Evolutionary conservation across 2,329 filamentous ascomycete genomes (phyloP).

Genomic region (Cladosporium sp.): DNA sequence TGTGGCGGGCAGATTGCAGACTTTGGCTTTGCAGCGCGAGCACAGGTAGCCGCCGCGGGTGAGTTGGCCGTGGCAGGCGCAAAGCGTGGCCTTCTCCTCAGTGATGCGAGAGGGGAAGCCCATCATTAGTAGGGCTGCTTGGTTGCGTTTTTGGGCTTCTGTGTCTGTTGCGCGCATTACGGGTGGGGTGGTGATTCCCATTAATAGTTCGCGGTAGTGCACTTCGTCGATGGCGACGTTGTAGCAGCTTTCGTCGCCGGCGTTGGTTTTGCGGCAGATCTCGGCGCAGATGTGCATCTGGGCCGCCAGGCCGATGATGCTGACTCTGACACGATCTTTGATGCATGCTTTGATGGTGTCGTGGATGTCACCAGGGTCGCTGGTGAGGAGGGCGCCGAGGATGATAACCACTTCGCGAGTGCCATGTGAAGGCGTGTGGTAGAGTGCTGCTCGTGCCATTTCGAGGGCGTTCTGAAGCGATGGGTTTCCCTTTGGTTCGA

Average conservation of each 20-base stretch:
- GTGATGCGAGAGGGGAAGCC: conserved; percentile 87
- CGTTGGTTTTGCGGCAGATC: conserved; percentile 82
- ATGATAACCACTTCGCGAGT: conserved; percentile 90
- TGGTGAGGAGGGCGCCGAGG: conserved; percentile 83
- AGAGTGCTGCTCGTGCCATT: conserved; percentile 89
- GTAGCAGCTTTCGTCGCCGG: conserved; percentile 71
- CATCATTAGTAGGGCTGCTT: conserved; percentile 79
- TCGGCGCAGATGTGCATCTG: conserved; percentile 90
- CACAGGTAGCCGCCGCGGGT: conserved; percentile 84
- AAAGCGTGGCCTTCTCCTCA: conserved; percentile 68
- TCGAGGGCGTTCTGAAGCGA: conserved; percentile 88
- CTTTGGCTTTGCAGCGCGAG: conserved; percentile 81
- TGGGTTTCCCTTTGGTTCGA: conserved; percentile 48
- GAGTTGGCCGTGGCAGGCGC: conserved; percentile 84
- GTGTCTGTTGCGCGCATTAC: conserved; percentile 57
- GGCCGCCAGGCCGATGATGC: conserved; percentile 84
- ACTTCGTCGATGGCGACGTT: conserved; percentile 80
- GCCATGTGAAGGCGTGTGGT: conserved; percentile 86
- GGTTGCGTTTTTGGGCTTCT: conserved; percentile 35
- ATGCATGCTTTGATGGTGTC: conserved; percentile 78
- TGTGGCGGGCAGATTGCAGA: conserved; percentile 84
- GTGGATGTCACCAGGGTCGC: conserved; percentile 93
- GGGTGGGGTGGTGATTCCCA: conserved; percentile 84
- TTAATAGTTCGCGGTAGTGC: conserved; percentile 83
- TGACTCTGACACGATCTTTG: conserved; percentile 77